Evolutionary conservation across 768 basidiomycete species (phyloP).

Genomic region (Suillus bovinus): DNA sequence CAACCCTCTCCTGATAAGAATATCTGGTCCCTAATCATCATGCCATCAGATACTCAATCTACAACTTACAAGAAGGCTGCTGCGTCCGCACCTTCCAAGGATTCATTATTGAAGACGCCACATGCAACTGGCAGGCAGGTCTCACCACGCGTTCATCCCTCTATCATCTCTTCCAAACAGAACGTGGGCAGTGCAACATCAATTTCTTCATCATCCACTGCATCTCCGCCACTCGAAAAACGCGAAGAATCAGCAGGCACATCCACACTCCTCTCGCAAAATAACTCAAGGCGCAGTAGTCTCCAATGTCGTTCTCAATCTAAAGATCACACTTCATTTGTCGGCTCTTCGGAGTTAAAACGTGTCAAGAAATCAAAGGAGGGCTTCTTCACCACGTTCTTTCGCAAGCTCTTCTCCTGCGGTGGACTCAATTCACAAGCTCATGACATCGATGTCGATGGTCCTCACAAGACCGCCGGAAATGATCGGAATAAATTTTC

Average conservation of each 20-base stretch:
- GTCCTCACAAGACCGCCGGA: slow-evolving; percentile 11
- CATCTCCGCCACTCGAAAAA: background rate
- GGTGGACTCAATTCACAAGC: slow-evolving; percentile 42
- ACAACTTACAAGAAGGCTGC: background rate
- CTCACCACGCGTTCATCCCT: background rate
- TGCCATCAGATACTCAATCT: slow-evolving; percentile 2
- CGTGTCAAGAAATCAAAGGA: slow-evolving; percentile 27
- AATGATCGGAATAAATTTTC: background rate
- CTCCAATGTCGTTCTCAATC: slow-evolving; percentile 1
- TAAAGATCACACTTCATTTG: background rate
- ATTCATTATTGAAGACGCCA: slow-evolving; percentile 4
- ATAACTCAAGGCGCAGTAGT: background rate
- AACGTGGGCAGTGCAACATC: slow-evolving; percentile 1
- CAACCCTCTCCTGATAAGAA: background rate
- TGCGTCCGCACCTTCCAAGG: slow-evolving; percentile 1
- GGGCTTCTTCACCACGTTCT: slow-evolving; percentile 51
- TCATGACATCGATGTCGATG: slow-evolving; percentile 41
- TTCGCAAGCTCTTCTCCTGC: slow-evolving; percentile 59
- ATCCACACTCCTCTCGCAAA: background rate
- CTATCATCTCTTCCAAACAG: slow-evolving; percentile 1
- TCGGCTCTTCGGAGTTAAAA: background rate
- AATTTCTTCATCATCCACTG: background rate
- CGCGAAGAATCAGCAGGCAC: slow-evolving; percentile 3
- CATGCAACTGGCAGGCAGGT: slow-evolving; percentile 8
- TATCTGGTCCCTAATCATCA: background rate